Conservation (phyloP, 2,329 filamentous ascomycete species). For the Talaromyces funiculosus region DNA sequence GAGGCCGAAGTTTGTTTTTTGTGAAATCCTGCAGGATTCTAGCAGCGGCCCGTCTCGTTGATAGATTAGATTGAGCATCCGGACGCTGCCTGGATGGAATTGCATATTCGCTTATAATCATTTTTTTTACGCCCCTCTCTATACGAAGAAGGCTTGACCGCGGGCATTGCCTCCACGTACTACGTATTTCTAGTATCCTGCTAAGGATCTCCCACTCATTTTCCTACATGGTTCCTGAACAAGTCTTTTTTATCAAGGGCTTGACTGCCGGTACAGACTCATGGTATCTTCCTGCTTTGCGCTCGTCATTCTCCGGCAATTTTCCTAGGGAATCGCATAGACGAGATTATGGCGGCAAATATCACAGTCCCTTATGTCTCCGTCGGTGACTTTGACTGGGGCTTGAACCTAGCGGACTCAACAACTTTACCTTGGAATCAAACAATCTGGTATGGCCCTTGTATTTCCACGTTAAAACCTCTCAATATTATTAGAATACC, state of each 20-base stretch:
- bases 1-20: too few relatives aligned
- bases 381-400: conserved; percentile 7
- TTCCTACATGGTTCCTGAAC: too few relatives aligned
- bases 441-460: conserved; percentile 10
- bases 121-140: neutral
- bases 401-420: neutral
- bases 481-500: neutral
- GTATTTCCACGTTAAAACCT: neutral
- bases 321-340: too few relatives aligned
- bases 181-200: too few relatives aligned
- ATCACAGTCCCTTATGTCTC: conserved; percentile 14
- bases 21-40: too few relatives aligned
- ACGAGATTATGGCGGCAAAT: conserved; percentile 3
- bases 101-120: neutral
- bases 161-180: neutral
- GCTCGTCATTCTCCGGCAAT: neutral
- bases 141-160: neutral
- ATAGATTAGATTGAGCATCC: neutral
- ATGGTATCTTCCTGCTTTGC: neutral
- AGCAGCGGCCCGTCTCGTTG: neutral
- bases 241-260: too few relatives aligned
- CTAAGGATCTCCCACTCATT: too few relatives aligned
- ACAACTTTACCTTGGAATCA: conserved; percentile 11
- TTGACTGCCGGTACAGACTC: neutral
- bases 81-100: neutral